A percentile compares a stretch with the other conserved stretches of the same genome.
phyloP scores from a whole-genome alignment of 2,329 filamentous ascomycete species.

The Lecanoromycetidae sp. region DNA sequence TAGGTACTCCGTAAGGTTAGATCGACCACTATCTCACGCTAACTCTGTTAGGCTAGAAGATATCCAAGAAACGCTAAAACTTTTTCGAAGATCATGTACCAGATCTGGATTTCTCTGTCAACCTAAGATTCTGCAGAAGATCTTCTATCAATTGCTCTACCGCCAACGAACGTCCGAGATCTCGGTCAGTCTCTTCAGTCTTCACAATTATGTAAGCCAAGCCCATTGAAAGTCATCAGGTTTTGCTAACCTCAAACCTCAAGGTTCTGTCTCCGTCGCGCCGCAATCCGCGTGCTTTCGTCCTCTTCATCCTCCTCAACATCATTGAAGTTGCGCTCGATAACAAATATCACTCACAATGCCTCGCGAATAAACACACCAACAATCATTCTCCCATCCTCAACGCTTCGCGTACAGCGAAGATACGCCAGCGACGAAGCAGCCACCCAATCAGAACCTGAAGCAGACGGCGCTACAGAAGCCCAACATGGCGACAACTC shows the following conservation, averaged over 20 bases:
- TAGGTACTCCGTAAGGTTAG: too few relatives aligned
- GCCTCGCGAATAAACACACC: slow-evolving; percentile 24
- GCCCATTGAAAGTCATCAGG: not conserved
- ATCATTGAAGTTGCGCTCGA: slow-evolving; percentile 31
- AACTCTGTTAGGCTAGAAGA: too few relatives aligned
- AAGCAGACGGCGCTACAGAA: slow-evolving; percentile 23
- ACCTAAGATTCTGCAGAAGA: not conserved
- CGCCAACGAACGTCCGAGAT: not conserved
- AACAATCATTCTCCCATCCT: slow-evolving; percentile 29
- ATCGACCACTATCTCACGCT: too few relatives aligned
- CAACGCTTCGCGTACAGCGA: too few relatives aligned
- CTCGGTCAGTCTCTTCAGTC: not conserved
- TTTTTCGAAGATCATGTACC: slow-evolving; percentile 6
- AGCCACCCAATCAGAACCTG: slow-evolving; percentile 21
- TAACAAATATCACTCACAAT: slow-evolving; percentile 29
- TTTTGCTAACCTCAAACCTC: not conserved
- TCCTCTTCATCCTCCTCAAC: slow-evolving; percentile 32
- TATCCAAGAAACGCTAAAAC: slow-evolving; percentile 7
- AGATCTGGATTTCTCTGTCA: not conserved
- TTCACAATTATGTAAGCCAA: not conserved
- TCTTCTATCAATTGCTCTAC: not conserved
- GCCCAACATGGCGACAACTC: slow-evolving; percentile 18
- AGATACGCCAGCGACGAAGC: slow-evolving; percentile 38
- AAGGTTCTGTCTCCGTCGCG: slow-evolving; percentile 48
- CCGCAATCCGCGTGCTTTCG: slow-evolving; percentile 43